A percentile compares a stretch with the other conserved stretches of the same genome.
Evolutionary conservation across 1,284 basidiomycete species (phyloP).

Genomic region (Mycosarcoma mackinlayi): DNA sequence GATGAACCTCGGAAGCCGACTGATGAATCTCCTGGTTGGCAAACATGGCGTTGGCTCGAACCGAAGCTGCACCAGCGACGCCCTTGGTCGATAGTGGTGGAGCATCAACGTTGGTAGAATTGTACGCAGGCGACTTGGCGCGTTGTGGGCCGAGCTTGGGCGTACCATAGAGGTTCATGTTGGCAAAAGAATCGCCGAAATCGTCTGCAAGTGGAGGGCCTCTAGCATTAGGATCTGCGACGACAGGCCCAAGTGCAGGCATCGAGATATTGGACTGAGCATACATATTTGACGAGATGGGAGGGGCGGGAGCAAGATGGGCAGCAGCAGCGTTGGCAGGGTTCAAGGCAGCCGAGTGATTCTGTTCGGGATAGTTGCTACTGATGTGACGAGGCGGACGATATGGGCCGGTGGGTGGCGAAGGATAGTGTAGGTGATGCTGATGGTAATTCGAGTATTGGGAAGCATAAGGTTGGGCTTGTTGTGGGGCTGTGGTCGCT

Average conservation of each 20-base stretch:
- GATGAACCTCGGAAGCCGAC: constrained; percentile 56
- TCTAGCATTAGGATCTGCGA: constrained; percentile 13
- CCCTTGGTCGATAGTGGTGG: constrained; percentile 12
- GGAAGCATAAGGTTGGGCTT: constrained; percentile 16
- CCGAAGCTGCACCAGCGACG: constrained; percentile 23
- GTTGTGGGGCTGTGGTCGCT: constrained; percentile 10
- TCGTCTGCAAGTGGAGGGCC: constrained; percentile 59
- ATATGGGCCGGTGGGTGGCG: constrained; percentile 21
- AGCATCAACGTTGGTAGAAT: neutral
- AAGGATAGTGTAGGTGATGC: constrained; percentile 23
- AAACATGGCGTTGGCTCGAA: constrained; percentile 55
- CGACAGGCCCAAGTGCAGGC: constrained; percentile 43
- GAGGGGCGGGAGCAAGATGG: constrained; percentile 20
- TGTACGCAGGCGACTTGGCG: constrained; percentile 25
- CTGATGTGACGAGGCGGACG: constrained; percentile 32
- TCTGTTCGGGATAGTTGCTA: constrained; percentile 40
- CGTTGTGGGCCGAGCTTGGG: constrained; percentile 48
- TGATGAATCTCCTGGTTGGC: constrained; percentile 61
- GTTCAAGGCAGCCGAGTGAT: constrained; percentile 25
- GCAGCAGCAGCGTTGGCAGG: constrained; percentile 21
- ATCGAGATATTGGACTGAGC: constrained; percentile 61
- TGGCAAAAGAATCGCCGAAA: constrained; percentile 51
- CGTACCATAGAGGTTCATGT: constrained; percentile 52
- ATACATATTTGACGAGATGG: constrained; percentile 42
- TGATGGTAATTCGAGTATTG: constrained; percentile 25